A percentile compares a stretch with the other conserved stretches of the same genome.
phyloP scores from a whole-genome alignment of 2,329 filamentous ascomycete genomes.

The Aspergillus viridinutans region DNA sequence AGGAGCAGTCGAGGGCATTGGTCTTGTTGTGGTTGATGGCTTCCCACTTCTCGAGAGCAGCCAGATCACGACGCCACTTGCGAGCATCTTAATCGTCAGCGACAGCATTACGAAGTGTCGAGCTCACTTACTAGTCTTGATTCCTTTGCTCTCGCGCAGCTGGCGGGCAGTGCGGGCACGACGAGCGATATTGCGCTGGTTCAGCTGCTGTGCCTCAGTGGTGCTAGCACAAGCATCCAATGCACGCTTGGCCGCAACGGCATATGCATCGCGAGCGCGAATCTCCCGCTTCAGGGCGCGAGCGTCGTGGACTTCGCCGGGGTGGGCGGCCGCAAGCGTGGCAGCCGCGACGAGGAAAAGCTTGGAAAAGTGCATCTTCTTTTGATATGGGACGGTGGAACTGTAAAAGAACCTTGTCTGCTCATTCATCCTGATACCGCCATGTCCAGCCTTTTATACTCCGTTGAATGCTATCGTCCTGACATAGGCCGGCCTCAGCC shows the following conservation, averaged over 20 bases:
- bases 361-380: slow-evolving; percentile 25
- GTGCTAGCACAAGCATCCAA: slow-evolving; percentile 22
- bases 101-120: neutral
- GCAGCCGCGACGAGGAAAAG: slow-evolving; percentile 28
- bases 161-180: slow-evolving; percentile 23
- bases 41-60: slow-evolving; percentile 37
- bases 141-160: slow-evolving; percentile 24
- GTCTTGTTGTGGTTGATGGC: slow-evolving; percentile 38
- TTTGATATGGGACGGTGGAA: neutral
- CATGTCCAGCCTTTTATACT: neutral
- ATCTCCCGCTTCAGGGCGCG: slow-evolving; percentile 27
- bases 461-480: neutral
- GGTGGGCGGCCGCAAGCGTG: slow-evolving; percentile 26
- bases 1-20: slow-evolving; percentile 20
- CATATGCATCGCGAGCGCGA: slow-evolving; percentile 23
- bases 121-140: slow-evolving; percentile 19
- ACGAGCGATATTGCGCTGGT: slow-evolving; percentile 25
- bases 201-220: slow-evolving; percentile 20
- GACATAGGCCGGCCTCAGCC: neutral
- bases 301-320: slow-evolving; percentile 29
- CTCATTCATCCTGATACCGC: too few relatives aligned
- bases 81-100: slow-evolving; percentile 12
- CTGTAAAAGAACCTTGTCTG: neutral
- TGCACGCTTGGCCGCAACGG: slow-evolving; percentile 20
- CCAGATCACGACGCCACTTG: slow-evolving; percentile 33